Evolutionary conservation across 768 basidiomycete genomes (phyloP).

Genomic region (Lactarius quietus): DNA sequence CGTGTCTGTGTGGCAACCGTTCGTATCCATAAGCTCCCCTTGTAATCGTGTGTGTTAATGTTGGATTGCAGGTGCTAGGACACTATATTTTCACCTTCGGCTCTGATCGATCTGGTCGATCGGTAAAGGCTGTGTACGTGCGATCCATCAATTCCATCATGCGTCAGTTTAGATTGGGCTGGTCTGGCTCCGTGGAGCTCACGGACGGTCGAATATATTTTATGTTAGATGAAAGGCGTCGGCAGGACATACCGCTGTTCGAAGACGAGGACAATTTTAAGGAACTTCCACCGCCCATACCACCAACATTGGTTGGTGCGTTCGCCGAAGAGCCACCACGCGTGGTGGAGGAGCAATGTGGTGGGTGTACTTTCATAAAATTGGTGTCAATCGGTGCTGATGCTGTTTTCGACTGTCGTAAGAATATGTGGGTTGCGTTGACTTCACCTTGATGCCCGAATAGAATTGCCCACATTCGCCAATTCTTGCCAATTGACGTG

Average conservation of each 20-base stretch:
- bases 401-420: not conserved
- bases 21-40: not conserved
- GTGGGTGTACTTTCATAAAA: not conserved
- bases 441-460: conserved; percentile 20
- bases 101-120: not conserved
- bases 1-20: conserved; percentile 17
- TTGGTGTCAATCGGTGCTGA: not conserved
- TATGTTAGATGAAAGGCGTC: conserved; percentile 15
- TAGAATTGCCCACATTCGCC: too few relatives aligned
- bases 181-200: conserved; percentile 14
- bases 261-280: conserved; percentile 1
- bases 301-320: not conserved
- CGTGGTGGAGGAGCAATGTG: too few relatives aligned
- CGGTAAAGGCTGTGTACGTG: not conserved
- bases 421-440: conserved; percentile 19
- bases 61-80: not conserved
- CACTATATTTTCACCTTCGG: conserved; percentile 19
- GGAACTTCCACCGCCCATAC: not conserved
- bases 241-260: conserved; percentile 8
- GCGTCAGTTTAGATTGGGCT: too few relatives aligned
- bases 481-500: too few relatives aligned
- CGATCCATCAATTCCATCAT: conserved; percentile 5
- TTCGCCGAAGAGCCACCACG: too few relatives aligned
- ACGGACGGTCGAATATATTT: conserved; percentile 26
- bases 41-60: not conserved